A percentile compares a stretch with the other conserved stretches of the same genome.
Conservation (phyloP, 768 basidiomycete species). For the Imleria badia region DNA sequence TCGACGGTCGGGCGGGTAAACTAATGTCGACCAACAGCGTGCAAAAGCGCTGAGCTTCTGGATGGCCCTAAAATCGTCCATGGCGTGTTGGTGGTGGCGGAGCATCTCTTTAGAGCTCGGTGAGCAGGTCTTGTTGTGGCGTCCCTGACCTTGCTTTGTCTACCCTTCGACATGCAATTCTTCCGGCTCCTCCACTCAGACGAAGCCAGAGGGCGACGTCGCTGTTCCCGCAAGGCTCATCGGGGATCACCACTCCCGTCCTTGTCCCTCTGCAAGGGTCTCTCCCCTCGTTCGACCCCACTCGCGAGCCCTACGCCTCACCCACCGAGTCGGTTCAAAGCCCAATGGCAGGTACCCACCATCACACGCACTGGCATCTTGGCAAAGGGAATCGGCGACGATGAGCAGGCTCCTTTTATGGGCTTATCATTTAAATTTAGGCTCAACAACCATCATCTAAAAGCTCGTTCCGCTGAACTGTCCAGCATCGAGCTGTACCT, state of each 20-base stretch:
- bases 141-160: not conserved
- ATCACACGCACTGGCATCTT: too few relatives aligned
- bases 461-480: too few relatives aligned
- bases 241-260: slow-evolving; percentile 14
- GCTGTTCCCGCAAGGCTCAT: not conserved
- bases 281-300: slow-evolving; percentile 27
- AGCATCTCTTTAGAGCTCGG: slow-evolving; percentile 31
- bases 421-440: too few relatives aligned
- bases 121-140: too few relatives aligned
- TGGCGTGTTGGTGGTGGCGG: slow-evolving; percentile 21
- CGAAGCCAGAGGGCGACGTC: slow-evolving; percentile 46
- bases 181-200: slow-evolving; percentile 46
- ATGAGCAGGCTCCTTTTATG: too few relatives aligned
- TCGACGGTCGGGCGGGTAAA: slow-evolving; percentile 25
- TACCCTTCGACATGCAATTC: slow-evolving; percentile 39
- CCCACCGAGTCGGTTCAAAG: not conserved
- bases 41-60: slow-evolving; percentile 28
- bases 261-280: slow-evolving; percentile 23
- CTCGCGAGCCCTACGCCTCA: slow-evolving; percentile 19
- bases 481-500: too few relatives aligned
- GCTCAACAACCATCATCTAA: too few relatives aligned
- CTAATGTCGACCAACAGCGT: slow-evolving; percentile 28
- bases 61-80: slow-evolving; percentile 26
- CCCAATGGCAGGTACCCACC: too few relatives aligned
- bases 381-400: too few relatives aligned